Percentiles rank a stretch among this genome's conserved stretches.
These are phyloP conservation scores for Kingdonia uniflora DNA, from an alignment of 164 flowering plant species.

Conservation along the genomic window DNA sequence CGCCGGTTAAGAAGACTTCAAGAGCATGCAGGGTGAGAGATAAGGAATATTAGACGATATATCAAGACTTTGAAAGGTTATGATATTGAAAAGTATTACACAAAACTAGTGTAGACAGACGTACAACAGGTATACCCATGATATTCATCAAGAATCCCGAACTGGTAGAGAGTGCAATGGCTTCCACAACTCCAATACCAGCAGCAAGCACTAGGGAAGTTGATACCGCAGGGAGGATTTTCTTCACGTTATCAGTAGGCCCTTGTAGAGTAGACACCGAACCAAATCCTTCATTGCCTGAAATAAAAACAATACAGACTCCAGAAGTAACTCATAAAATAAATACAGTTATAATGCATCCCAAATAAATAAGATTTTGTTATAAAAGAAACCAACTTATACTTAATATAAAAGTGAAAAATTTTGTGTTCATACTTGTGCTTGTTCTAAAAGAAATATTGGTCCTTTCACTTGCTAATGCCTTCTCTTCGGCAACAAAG, in stretches of 20 bases:
- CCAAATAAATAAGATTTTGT: background rate
- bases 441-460: constrained; percentile 10
- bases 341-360: background rate
- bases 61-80: no score
- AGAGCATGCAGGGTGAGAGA: no score
- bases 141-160: constrained; percentile 71
- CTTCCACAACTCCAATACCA: constrained; percentile 70
- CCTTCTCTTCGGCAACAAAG: constrained; percentile 94
- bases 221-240: constrained; percentile 66
- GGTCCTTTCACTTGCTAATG: constrained; percentile 21
- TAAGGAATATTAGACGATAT: no score
- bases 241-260: constrained; percentile 28
- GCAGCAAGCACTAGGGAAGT: constrained; percentile 79
- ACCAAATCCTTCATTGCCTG: constrained; percentile 9
- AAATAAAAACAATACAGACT: background rate
- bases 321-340: background rate
- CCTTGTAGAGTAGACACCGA: constrained; percentile 16
- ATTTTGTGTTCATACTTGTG: constrained; percentile 15
- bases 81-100: background rate
- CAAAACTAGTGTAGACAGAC: constrained; percentile 22
- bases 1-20: no score
- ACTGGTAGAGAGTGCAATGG: constrained; percentile 68
- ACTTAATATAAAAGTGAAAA: background rate
- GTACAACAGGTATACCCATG: constrained; percentile 97
- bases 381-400: no score